Evolutionary conservation across 2,329 filamentous ascomycete species (phyloP).

Genomic region (Xylariomycetidae sp.): DNA sequence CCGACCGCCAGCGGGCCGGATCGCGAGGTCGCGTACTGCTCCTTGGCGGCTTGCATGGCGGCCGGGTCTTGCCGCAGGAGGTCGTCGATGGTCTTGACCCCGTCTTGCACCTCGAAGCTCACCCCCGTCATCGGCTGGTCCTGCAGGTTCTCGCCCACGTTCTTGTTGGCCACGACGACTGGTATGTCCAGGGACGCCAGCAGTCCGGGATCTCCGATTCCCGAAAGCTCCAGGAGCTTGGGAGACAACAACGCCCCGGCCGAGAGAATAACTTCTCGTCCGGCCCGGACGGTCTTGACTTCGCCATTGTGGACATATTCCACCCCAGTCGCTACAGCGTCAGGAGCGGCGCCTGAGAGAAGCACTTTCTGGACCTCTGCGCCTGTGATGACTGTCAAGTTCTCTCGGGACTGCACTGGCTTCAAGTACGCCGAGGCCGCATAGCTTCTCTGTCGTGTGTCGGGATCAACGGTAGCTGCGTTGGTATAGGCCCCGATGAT

Average conservation of each 20-base stretch:
- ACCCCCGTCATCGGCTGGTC: slow-evolving; percentile 12
- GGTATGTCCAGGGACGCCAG: slow-evolving; percentile 7
- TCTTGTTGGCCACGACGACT: slow-evolving; percentile 9
- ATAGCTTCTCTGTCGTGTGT: slow-evolving; percentile 9
- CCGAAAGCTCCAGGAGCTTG: slow-evolving; percentile 34
- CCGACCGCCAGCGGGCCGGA: not conserved
- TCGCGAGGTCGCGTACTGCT: not conserved
- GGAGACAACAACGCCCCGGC: slow-evolving; percentile 14
- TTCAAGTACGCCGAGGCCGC: slow-evolving; percentile 12
- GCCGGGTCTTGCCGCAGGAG: not conserved
- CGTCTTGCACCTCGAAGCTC: not conserved
- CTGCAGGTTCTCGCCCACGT: slow-evolving; percentile 19
- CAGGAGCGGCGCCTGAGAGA: slow-evolving; percentile 4
- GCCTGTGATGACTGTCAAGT: slow-evolving; percentile 9
- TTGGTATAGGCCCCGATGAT: slow-evolving; percentile 14
- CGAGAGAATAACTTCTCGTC: too few relatives aligned
- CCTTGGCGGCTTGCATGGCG: not conserved
- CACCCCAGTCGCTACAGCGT: not conserved
- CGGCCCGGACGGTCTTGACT: not conserved
- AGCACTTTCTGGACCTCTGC: slow-evolving; percentile 12
- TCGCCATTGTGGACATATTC: not conserved
- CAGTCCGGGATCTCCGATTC: slow-evolving; percentile 16
- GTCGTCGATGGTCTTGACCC: not conserved
- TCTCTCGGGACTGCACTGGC: slow-evolving; percentile 8
- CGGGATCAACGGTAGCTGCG: slow-evolving; percentile 12